Evolutionary conservation across 352 stramenopile genomes (phyloP), one percentile per base, ranked within the genome.

Genomic region (Globisporangium paroecandrum): DNA sequence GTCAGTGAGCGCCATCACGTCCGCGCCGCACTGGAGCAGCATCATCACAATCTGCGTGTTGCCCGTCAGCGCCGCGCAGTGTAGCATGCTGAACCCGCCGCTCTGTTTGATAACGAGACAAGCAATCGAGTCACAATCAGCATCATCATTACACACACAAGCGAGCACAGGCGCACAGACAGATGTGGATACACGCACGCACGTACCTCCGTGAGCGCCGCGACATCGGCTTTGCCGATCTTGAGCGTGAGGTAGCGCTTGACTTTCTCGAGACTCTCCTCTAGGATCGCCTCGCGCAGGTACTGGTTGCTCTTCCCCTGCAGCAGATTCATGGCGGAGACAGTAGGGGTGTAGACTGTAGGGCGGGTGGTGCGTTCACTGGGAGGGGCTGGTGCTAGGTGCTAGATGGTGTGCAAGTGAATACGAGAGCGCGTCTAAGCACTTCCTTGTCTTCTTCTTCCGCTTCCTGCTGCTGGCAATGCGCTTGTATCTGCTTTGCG

Each of bases 31-130:
- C 70, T 94, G 86, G 34, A 94, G 75, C 43, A 94, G 71, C 86
- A 94, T 94, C 82, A 94, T 90, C n/a, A 89, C 78, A 75, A 94
- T 90, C 76, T 94, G 83, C 56, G 83, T 92, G 70, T 94, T 91
- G 22, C 86, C 87, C 41, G 82, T 83, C 46, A 94, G 77, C 53
- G 76, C 75, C 46, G 87, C 85, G 46, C 85, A 90, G 71, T 94
- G 87, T 25, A 94, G 72, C 87, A 94, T 94, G 13, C 73, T 86
- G 69, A 94, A 94, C 51, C 87, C 85, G 24, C 87, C 85, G 59
- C 82, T 91, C 75, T 89, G 68, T 49, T 25, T 54, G 32, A 22
- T 24, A 58, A 58, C 4, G 22, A 24, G 29, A 47, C 8, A 36
- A 58, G 43, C 5, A n/a, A 22, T 49, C 4, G 18, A 22, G 6